Percentiles rank a stretch among this genome's conserved stretches.
These are phyloP conservation scores for Zygotorulaspora florentina DNA, from an alignment of 805 yeast genomes.

Conservation along the genomic window DNA sequence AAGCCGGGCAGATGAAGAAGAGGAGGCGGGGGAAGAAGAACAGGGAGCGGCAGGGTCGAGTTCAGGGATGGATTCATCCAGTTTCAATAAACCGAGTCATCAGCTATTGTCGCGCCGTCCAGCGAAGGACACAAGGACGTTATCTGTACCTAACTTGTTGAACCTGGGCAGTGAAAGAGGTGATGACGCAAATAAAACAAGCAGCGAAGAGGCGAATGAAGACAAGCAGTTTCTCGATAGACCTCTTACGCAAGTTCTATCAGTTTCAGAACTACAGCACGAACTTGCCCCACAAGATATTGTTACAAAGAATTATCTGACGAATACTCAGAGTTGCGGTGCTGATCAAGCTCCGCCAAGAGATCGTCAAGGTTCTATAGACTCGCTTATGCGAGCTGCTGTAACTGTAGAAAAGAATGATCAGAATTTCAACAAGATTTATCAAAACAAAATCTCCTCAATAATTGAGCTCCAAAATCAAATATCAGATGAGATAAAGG, in stretches of 20 bases:
- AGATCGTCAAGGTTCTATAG: conserved; percentile 18
- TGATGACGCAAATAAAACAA: conserved; percentile 4
- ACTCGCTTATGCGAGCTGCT: conserved; percentile 26
- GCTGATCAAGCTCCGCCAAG: conserved; percentile 1
- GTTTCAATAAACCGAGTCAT: neutral
- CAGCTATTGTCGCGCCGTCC: conserved; percentile 8
- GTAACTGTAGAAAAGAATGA: conserved; percentile 16
- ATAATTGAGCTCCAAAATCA: conserved; percentile 16
- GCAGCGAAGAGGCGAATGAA: conserved; percentile 1
- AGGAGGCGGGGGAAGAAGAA: conserved; percentile 3
- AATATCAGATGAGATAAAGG: conserved; percentile 10
- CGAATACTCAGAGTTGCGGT: neutral
- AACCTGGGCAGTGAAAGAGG: conserved; percentile 5
- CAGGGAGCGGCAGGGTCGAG: neutral
- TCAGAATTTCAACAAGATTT: conserved; percentile 9
- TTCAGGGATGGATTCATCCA: neutral
- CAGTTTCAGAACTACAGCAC: too few species aligned
- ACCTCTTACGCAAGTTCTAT: too few species aligned
- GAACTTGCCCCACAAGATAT: neutral
- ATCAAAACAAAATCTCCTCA: conserved; percentile 16
- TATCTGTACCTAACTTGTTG: conserved; percentile 12
- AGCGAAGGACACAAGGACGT: conserved; percentile 4
- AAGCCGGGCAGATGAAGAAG: neutral
- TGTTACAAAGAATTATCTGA: neutral
- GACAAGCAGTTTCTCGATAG: too few species aligned